A percentile compares a stretch with the other conserved stretches of the same genome.
These are phyloP conservation scores for Cladophialophora carrionii DNA, from an alignment of 2,329 filamentous ascomycete species.

Conservation along the genomic window DNA sequence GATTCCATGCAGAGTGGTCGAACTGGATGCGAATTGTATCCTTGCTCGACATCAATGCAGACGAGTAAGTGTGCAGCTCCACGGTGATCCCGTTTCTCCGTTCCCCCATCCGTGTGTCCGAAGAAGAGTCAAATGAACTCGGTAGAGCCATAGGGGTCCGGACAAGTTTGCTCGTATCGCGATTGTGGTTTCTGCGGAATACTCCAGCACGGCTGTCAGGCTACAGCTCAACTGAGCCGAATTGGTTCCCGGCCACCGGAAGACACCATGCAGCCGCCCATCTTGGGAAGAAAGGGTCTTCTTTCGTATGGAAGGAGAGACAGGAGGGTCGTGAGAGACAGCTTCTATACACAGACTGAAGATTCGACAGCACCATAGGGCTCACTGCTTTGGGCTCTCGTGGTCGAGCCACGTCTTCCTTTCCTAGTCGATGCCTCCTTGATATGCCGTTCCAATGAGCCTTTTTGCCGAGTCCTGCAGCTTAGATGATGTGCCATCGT, in stretches of 20 bases:
- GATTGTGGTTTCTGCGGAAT: not conserved
- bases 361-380: not conserved
- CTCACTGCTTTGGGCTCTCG: not conserved
- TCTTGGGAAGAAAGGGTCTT: not conserved
- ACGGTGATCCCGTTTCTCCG: not conserved
- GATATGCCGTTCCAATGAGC: not conserved
- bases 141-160: not conserved
- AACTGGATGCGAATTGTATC: not conserved
- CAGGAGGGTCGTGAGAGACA: not conserved
- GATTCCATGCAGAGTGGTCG: not conserved
- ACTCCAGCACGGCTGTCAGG: not conserved
- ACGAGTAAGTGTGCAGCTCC: not conserved
- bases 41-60: not conserved
- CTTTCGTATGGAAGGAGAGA: not conserved
- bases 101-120: not conserved
- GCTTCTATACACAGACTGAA: not conserved
- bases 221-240: not conserved
- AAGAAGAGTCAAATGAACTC: not conserved
- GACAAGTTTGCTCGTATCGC: not conserved
- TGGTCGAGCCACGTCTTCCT: not conserved
- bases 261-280: not conserved
- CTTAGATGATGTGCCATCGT: not conserved
- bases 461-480: not conserved
- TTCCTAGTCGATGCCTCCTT: not conserved
- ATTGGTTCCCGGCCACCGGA: not conserved